A percentile compares a stretch with the other conserved stretches of the same genome.
These are phyloP conservation scores for Asterochloris erici DNA, from an alignment of 139 green algal genomes.

Conservation along the genomic window DNA sequence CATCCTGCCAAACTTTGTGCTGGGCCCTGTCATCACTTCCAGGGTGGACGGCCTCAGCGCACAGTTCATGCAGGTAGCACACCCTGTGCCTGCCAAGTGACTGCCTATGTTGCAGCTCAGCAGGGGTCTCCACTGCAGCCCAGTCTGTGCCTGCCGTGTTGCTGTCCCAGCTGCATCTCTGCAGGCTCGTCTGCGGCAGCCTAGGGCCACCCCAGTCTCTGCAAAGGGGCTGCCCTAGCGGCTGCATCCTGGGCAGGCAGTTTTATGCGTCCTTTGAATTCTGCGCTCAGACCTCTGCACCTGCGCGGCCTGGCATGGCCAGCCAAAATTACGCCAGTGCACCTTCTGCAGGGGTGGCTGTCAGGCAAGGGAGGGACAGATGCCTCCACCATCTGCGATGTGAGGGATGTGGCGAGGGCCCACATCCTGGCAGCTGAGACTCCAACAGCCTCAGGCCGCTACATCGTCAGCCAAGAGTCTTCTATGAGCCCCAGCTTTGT, in stretches of 20 bases:
- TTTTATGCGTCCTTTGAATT: background rate
- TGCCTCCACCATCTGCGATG: slow-evolving; percentile 37
- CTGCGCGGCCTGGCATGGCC: background rate
- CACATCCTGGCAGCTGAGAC: slow-evolving; percentile 43
- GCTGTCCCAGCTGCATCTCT: background rate
- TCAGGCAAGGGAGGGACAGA: slow-evolving; percentile 22
- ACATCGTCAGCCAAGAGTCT: slow-evolving; percentile 33
- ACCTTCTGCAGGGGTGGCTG: slow-evolving; percentile 26
- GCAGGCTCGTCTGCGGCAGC: background rate
- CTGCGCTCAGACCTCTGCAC: background rate
- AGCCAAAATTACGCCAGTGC: background rate
- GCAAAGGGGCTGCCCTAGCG: background rate
- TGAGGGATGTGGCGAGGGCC: slow-evolving; percentile 46
- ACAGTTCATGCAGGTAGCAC: slow-evolving; percentile 35
- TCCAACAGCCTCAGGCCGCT: slow-evolving; percentile 32
- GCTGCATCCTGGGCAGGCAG: background rate
- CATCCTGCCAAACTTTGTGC: slow-evolving; percentile 77
- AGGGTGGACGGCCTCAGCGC: slow-evolving; percentile 22
- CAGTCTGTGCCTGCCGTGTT: background rate
- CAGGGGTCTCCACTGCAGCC: background rate
- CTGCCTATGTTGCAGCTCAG: background rate
- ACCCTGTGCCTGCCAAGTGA: background rate
- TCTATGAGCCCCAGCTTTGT: slow-evolving; percentile 16
- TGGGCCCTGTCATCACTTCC: slow-evolving; percentile 52
- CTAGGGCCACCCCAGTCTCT: background rate